Evolutionary conservation across 1,284 basidiomycete species (phyloP).

Genomic region (Fomitopsis betulina): DNA sequence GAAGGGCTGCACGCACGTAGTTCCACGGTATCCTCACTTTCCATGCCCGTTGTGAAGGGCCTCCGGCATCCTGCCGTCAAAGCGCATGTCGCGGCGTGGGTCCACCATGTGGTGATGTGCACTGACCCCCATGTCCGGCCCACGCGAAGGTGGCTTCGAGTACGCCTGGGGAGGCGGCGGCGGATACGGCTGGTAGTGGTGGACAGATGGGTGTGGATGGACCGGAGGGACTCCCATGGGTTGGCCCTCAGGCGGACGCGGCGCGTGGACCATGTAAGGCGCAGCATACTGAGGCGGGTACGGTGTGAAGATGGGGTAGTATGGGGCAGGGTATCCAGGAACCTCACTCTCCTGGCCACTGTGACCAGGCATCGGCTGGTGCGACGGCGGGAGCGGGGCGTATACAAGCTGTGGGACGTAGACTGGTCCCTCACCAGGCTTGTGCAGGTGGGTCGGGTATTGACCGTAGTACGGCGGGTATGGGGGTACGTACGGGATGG

Average conservation of each 20-base stretch:
- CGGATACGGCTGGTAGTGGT: conserved; percentile 31
- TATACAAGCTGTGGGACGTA: conserved; percentile 45
- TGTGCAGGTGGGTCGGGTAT: conserved; percentile 43
- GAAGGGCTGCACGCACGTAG: background rate
- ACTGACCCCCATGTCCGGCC: conserved; percentile 10
- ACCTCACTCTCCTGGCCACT: conserved; percentile 43
- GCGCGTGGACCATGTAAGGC: conserved; percentile 44
- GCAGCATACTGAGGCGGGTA: conserved; percentile 41
- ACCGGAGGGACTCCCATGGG: conserved; percentile 24
- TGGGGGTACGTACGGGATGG: conserved; percentile 42
- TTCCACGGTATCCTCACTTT: conserved; percentile 11
- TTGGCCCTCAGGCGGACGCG: conserved; percentile 35
- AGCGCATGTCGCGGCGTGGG: conserved; percentile 16
- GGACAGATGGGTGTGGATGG: conserved; percentile 1
- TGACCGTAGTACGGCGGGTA: conserved; percentile 43
- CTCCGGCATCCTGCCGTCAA: conserved; percentile 20
- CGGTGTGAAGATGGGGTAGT: conserved; percentile 47
- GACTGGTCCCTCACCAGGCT: conserved; percentile 45
- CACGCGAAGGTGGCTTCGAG: conserved; percentile 18
- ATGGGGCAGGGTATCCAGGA: conserved; percentile 40
- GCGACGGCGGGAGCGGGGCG: conserved; percentile 32
- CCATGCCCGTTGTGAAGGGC: conserved; percentile 15
- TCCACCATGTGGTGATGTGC: conserved; percentile 13
- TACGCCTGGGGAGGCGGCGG: conserved; percentile 12
- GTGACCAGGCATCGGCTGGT: conserved; percentile 24